Percentiles rank a stretch among this genome's conserved stretches.
These are phyloP conservation scores for Solanum neorickii DNA, from an alignment of 257 asterid species.

Conservation along the genomic window DNA sequence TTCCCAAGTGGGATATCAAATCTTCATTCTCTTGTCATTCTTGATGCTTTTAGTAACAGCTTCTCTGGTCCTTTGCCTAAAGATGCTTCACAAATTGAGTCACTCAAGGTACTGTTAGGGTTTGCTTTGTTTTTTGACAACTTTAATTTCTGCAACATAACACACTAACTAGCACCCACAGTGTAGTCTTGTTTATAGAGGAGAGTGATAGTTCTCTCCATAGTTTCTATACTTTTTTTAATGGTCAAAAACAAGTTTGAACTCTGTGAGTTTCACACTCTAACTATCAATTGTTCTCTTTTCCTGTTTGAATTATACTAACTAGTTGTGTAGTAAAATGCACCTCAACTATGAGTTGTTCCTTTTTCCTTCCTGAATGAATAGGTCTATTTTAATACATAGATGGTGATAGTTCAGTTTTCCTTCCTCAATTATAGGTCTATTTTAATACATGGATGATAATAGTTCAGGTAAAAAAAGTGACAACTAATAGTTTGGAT, in stretches of 20 bases:
- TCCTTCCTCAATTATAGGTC: too few relatives aligned
- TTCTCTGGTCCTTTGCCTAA: slow-evolving; percentile 72
- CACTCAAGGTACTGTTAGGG: slow-evolving; percentile 32
- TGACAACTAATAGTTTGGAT: not conserved
- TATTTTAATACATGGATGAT: not conserved
- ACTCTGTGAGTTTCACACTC: not conserved
- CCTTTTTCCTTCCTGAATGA: too few relatives aligned
- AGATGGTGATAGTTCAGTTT: too few relatives aligned
- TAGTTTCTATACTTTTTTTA: not conserved
- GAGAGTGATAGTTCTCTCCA: not conserved
- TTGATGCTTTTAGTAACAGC: slow-evolving; percentile 96
- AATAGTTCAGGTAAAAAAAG: not conserved
- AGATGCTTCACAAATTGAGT: slow-evolving; percentile 39
- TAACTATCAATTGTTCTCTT: not conserved
- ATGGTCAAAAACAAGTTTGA: not conserved
- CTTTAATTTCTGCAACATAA: not conserved
- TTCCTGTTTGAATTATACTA: too few relatives aligned
- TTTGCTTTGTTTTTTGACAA: not conserved
- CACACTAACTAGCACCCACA: not conserved
- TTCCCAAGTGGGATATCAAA: slow-evolving; percentile 75
- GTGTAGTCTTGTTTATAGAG: not conserved
- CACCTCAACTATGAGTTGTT: too few relatives aligned
- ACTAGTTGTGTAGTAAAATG: too few relatives aligned
- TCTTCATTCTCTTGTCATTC: slow-evolving; percentile 38
- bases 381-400: too few relatives aligned